Percentiles rank a stretch among this genome's conserved stretches.
Conservation (phyloP, 106 monocot genomes). For the Phalaenopsis aphrodite region DNA sequence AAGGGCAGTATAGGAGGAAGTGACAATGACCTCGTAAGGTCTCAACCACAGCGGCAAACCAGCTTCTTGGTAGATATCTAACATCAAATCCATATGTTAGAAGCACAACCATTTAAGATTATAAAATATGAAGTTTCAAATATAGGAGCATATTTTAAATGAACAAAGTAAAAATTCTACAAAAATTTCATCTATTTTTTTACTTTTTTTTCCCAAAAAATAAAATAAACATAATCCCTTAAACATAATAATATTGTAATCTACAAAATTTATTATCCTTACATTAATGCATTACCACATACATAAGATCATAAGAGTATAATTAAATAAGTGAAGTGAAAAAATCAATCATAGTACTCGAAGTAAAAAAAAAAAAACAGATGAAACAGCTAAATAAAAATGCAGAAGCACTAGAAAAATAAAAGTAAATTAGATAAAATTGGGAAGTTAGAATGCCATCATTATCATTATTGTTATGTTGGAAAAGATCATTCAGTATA, state of each 20-base stretch:
- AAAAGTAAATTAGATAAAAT: neutral
- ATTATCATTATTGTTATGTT: neutral
- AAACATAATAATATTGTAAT: neutral
- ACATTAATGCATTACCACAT: neutral
- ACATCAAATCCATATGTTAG: constrained; percentile 7
- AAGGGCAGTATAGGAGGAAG: constrained; percentile 96
- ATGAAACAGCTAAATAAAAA: neutral
- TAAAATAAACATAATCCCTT: neutral
- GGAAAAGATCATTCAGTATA: too few relatives aligned
- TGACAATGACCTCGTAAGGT: constrained; percentile 97
- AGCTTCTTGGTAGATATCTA: constrained; percentile 99
- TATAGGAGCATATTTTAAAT: neutral
- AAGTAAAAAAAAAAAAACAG: neutral
- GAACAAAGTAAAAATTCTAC: neutral
- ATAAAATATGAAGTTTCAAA: neutral
- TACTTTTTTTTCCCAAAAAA: neutral
- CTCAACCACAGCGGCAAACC: constrained; percentile 97
- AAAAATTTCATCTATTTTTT: neutral
- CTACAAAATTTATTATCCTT: neutral
- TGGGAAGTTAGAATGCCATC: neutral
- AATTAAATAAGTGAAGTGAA: neutral
- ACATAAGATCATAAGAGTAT: neutral
- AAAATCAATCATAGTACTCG: neutral
- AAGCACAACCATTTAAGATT: neutral
- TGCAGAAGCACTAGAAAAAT: neutral